A percentile compares a stretch with the other conserved stretches of the same genome.
Evolutionary conservation across 1,284 basidiomycete species (phyloP).

Genomic region (Apiotrichum porosum): DNA sequence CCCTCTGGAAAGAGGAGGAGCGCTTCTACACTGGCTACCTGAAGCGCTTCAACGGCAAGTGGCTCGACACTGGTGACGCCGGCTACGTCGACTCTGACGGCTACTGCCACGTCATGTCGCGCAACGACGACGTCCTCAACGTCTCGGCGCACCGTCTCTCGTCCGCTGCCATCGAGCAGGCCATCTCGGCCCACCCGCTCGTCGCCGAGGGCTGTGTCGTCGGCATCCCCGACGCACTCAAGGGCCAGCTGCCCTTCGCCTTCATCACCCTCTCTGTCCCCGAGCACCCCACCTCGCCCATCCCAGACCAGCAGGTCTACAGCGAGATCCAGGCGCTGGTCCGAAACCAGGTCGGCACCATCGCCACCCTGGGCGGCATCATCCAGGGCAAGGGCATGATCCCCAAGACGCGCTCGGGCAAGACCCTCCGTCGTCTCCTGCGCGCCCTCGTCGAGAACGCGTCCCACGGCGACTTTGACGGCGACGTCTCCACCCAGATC

Average conservation of each 20-base stretch:
- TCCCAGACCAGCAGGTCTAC: conserved; percentile 59
- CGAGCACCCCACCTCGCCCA: conserved; percentile 50
- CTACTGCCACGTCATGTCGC: conserved; percentile 94
- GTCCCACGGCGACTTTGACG: conserved; percentile 15
- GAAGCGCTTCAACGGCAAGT: conserved; percentile 49
- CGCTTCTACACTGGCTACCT: conserved; percentile 87
- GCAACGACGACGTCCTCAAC: conserved; percentile 64
- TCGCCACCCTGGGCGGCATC: conserved; percentile 89
- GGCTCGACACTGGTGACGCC: conserved; percentile 85
- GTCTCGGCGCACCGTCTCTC: conserved; percentile 91
- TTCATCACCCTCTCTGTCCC: conserved; percentile 54
- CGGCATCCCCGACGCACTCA: conserved; percentile 76
- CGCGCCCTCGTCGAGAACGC: conserved; percentile 21
- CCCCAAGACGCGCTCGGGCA: conserved; percentile 89
- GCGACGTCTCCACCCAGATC: conserved; percentile 6
- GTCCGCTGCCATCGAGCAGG: conserved; percentile 92
- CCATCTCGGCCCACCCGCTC: conserved; percentile 81
- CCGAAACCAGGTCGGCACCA: conserved; percentile 85
- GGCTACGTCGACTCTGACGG: conserved; percentile 86
- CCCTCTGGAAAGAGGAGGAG: conserved; percentile 68
- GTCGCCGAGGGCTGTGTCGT: conserved; percentile 82
- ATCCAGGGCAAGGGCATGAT: conserved; percentile 65
- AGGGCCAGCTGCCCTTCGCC: conserved; percentile 55
- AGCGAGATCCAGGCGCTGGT: conserved; percentile 79
- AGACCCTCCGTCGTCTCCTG: conserved; percentile 85